Evolutionary conservation across 2,329 filamentous ascomycete species (phyloP).

Genomic region (Alternaria solani): DNA sequence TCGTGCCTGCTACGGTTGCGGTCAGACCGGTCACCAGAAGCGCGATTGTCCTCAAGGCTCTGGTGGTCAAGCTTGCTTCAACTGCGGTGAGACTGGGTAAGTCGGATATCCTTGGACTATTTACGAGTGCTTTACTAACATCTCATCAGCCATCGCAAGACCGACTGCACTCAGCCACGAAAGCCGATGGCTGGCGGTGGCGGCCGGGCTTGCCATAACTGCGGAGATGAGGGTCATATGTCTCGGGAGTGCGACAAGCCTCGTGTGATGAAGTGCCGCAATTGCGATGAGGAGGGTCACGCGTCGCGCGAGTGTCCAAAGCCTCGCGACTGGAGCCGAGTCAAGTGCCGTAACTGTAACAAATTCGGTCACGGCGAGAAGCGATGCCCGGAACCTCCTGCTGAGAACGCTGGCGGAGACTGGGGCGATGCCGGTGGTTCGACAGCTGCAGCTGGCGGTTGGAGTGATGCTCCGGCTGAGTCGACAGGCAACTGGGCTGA

Average conservation of each 20-base stretch:
- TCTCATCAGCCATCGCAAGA: slow-evolving; percentile 27
- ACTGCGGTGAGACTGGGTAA: slow-evolving; percentile 40
- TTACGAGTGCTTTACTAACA: slow-evolving; percentile 1
- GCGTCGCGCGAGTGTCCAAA: slow-evolving; percentile 32
- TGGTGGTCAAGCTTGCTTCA: slow-evolving; percentile 38
- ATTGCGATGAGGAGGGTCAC: slow-evolving; percentile 72
- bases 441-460: slow-evolving; percentile 26
- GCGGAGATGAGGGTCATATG: slow-evolving; percentile 38
- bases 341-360: slow-evolving; percentile 67
- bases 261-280: slow-evolving; percentile 58
- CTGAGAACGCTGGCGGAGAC: slow-evolving; percentile 33
- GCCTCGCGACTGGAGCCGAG: slow-evolving; percentile 62
- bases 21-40: slow-evolving; percentile 31
- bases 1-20: slow-evolving; percentile 38
- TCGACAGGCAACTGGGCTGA: slow-evolving; percentile 29
- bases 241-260: slow-evolving; percentile 39
- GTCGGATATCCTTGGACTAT: background rate
- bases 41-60: slow-evolving; percentile 28
- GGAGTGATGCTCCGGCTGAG: slow-evolving; percentile 29
- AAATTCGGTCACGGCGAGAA: slow-evolving; percentile 55
- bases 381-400: slow-evolving; percentile 50
- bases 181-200: slow-evolving; percentile 26
- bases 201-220: slow-evolving; percentile 39
- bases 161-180: slow-evolving; percentile 36
- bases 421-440: slow-evolving; percentile 32